Conservation (phyloP, 1,139 yeast species). For the Blastobotrys illinoisensis region DNA sequence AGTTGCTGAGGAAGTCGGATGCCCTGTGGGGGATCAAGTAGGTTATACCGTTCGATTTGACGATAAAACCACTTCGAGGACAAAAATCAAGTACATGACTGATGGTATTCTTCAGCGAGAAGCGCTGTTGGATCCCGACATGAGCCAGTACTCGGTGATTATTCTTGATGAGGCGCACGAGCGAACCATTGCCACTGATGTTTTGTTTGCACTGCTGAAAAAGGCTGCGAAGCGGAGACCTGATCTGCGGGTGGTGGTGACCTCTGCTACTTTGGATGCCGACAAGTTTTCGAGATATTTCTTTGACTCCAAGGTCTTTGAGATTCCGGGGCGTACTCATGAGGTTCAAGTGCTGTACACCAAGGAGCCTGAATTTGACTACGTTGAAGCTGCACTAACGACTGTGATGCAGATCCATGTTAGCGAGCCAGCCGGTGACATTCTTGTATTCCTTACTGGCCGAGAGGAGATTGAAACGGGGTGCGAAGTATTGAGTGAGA, state of each 20-base stretch:
- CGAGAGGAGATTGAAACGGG: slow-evolving; percentile 91
- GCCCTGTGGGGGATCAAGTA: slow-evolving; percentile 67
- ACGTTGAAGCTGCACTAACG: slow-evolving; percentile 73
- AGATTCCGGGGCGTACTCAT: slow-evolving; percentile 82
- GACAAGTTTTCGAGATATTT: slow-evolving; percentile 74
- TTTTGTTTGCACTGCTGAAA: slow-evolving; percentile 76
- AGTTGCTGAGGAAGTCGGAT: slow-evolving; percentile 77
- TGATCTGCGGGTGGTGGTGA: slow-evolving; percentile 68
- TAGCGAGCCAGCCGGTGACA: slow-evolving; percentile 75
- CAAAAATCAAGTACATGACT: slow-evolving; percentile 83
- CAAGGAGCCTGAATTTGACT: slow-evolving; percentile 78
- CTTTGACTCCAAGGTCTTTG: slow-evolving; percentile 69
- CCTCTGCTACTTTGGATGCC: slow-evolving; percentile 91
- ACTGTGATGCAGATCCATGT: slow-evolving; percentile 78
- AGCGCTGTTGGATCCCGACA: slow-evolving; percentile 66
- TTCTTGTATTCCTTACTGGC: slow-evolving; percentile 80
- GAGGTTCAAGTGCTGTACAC: slow-evolving; percentile 82
- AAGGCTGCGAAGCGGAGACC: slow-evolving; percentile 68
- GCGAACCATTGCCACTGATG: slow-evolving; percentile 90
- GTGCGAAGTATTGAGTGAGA: slow-evolving; percentile 65
- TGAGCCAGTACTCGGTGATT: slow-evolving; percentile 72
- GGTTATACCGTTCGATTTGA: slow-evolving; percentile 89
- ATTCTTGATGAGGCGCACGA: slow-evolving; percentile 97
- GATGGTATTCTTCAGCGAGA: slow-evolving; percentile 93
- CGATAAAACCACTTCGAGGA: slow-evolving; percentile 55